Evolutionary conservation across 2,329 filamentous ascomycete species (phyloP).

Genomic region (Camillea tinctor): DNA sequence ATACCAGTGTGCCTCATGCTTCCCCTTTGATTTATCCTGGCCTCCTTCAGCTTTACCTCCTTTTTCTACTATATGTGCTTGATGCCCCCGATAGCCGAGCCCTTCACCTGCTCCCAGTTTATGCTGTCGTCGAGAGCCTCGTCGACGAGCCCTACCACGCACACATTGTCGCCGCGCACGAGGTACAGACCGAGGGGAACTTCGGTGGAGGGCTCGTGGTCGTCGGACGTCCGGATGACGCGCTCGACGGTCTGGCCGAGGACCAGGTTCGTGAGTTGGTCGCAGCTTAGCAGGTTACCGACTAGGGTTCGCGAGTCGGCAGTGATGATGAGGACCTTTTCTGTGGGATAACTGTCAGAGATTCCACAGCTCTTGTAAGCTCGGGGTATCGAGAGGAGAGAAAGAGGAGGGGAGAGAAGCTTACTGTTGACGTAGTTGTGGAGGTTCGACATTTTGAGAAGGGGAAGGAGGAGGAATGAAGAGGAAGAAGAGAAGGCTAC

Average conservation of each 20-base stretch:
- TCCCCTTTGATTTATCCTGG: neutral
- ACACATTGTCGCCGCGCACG: constrained; percentile 92
- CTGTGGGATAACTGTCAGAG: constrained; percentile 52
- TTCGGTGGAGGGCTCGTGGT: constrained; percentile 76
- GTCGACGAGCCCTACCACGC: constrained; percentile 84
- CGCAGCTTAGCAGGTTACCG: constrained; percentile 80
- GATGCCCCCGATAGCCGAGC: constrained; percentile 77
- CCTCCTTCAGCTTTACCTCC: neutral
- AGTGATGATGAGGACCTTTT: constrained; percentile 89
- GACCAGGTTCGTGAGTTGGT: constrained; percentile 91
- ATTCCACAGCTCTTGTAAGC: constrained; percentile 14
- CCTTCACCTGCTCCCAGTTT: constrained; percentile 88
- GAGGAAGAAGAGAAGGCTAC: neutral
- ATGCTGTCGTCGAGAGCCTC: constrained; percentile 87
- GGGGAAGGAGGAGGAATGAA: neutral
- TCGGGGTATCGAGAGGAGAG: constrained; percentile 5
- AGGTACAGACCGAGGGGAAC: constrained; percentile 86
- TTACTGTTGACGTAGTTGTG: constrained; percentile 33
- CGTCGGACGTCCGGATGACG: constrained; percentile 82
- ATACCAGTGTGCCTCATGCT: neutral
- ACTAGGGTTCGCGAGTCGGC: constrained; percentile 85
- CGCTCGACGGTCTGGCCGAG: constrained; percentile 81
- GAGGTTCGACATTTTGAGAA: constrained; percentile 32
- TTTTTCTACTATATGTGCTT: constrained; percentile 61
- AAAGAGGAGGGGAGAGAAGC: constrained; percentile 5